A percentile compares a stretch with the other conserved stretches of the same genome.
Evolutionary conservation across 108 stramenopile genomes (phyloP).

Genomic region (Nitzschia sp.): DNA sequence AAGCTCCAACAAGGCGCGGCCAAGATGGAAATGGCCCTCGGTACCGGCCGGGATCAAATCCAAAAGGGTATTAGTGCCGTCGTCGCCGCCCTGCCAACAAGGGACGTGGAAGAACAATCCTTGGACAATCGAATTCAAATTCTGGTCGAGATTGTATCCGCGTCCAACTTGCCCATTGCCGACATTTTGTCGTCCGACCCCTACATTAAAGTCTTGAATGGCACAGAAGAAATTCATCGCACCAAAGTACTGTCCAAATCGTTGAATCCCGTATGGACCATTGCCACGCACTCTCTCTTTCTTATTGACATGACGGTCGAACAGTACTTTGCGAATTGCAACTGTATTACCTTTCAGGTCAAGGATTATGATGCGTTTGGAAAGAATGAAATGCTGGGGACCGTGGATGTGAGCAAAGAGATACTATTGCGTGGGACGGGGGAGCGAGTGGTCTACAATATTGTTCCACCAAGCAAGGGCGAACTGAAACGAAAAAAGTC

Average conservation of each 20-base stretch:
- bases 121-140: conserved; percentile 13
- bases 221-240: conserved; percentile 47
- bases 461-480: not conserved
- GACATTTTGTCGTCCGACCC: conserved; percentile 47
- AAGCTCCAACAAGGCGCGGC: not conserved
- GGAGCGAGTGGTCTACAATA: conserved; percentile 43
- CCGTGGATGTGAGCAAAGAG: conserved; percentile 41
- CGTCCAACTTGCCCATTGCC: conserved; percentile 30
- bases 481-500: conserved; percentile 1
- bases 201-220: conserved; percentile 47
- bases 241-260: conserved; percentile 45
- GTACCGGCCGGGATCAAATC: not conserved
- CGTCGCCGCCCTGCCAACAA: not conserved
- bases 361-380: conserved; percentile 64
- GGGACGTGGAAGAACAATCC: not conserved
- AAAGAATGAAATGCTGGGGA: conserved; percentile 49
- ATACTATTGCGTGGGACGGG: conserved; percentile 43
- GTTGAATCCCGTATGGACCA: conserved; percentile 72
- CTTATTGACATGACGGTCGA: conserved; percentile 40
- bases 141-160: conserved; percentile 49
- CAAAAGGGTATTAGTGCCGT: not conserved
- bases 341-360: conserved; percentile 59
- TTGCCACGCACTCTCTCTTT: conserved; percentile 55
- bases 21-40: not conserved
- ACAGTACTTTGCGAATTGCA: conserved; percentile 44